Percentiles rank a stretch among this genome's conserved stretches.
Evolutionary conservation across 805 yeast species (phyloP).

Genomic region (Komagataella kurtzmanii): DNA sequence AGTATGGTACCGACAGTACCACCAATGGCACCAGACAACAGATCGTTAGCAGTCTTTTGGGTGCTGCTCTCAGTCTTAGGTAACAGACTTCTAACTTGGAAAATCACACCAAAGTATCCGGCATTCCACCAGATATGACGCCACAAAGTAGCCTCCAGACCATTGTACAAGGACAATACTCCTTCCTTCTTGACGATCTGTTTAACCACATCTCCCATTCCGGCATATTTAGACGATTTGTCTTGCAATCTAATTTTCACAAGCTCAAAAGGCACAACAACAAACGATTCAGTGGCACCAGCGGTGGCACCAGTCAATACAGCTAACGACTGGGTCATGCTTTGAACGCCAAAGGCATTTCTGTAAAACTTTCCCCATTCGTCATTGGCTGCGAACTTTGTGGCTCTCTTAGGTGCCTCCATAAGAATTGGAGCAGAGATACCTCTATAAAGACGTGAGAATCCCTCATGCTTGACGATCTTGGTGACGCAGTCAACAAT

Average conservation of each 20-base stretch:
- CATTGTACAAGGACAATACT: slow-evolving; percentile 74
- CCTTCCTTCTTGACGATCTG: slow-evolving; percentile 70
- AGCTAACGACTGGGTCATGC: slow-evolving; percentile 73
- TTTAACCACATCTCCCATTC: slow-evolving; percentile 72
- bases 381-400: slow-evolving; percentile 96
- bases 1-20: slow-evolving; percentile 93
- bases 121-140: slow-evolving; percentile 97
- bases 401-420: slow-evolving; percentile 99
- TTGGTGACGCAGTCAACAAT: slow-evolving; percentile 74
- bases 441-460: slow-evolving; percentile 77
- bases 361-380: slow-evolving; percentile 86
- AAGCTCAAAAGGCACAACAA: slow-evolving; percentile 95
- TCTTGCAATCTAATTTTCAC: slow-evolving; percentile 94
- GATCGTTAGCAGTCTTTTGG: slow-evolving; percentile 74
- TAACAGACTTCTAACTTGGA: slow-evolving; percentile 67
- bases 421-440: slow-evolving; percentile 91
- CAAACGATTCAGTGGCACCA: slow-evolving; percentile 93
- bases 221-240: slow-evolving; percentile 64
- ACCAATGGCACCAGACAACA: slow-evolving; percentile 89
- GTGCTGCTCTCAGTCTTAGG: slow-evolving; percentile 64
- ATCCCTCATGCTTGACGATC: slow-evolving; percentile 80
- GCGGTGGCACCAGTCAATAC: slow-evolving; percentile 95
- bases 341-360: slow-evolving; percentile 48
- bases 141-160: slow-evolving; percentile 94
- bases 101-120: slow-evolving; percentile 92